These are phyloP conservation scores for Saccharum officinarum DNA, from an alignment of 176 grass and related monocot genomes.

Conservation along the genomic window DNA sequence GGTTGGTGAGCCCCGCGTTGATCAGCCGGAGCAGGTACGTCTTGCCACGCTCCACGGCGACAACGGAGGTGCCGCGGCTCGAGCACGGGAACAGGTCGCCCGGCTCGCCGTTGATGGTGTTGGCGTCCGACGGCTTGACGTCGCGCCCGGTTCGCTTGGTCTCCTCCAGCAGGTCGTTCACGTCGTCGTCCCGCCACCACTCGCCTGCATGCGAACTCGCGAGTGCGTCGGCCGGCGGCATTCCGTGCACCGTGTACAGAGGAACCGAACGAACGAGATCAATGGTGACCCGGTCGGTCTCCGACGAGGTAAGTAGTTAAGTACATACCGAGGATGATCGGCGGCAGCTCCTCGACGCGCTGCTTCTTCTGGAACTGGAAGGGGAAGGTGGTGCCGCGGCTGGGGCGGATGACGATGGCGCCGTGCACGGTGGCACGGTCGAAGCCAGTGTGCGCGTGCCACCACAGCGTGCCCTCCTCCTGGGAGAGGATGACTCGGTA, in stretches of 20 bases:
- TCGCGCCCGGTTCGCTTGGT: constrained; percentile 19
- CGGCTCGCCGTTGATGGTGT: constrained; percentile 61
- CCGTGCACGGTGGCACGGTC: constrained; percentile 68
- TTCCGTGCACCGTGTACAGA: no score
- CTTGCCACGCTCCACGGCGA: constrained; percentile 47
- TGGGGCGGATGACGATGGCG: constrained; percentile 67
- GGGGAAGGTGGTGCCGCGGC: constrained; percentile 37
- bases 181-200: constrained; percentile 37
- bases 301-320: no score
- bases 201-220: neutral
- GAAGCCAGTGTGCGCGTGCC: constrained; percentile 77
- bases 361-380: neutral
- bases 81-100: constrained; percentile 28
- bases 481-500: constrained; percentile 49
- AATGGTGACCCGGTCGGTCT: no score
- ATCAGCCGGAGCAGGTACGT: constrained; percentile 69
- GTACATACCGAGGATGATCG: constrained; percentile 43
- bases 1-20: constrained; percentile 55
- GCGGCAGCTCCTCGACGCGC: constrained; percentile 40
- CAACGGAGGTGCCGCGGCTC: neutral
- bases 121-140: constrained; percentile 26
- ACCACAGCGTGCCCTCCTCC: constrained; percentile 85
- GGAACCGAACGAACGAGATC: no score
- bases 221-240: no score
- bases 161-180: neutral